Evolutionary conservation across 2,329 filamentous ascomycete genomes (phyloP), one percentile per base, ranked within the genome.

Genomic region (Daldinia sp.): DNA sequence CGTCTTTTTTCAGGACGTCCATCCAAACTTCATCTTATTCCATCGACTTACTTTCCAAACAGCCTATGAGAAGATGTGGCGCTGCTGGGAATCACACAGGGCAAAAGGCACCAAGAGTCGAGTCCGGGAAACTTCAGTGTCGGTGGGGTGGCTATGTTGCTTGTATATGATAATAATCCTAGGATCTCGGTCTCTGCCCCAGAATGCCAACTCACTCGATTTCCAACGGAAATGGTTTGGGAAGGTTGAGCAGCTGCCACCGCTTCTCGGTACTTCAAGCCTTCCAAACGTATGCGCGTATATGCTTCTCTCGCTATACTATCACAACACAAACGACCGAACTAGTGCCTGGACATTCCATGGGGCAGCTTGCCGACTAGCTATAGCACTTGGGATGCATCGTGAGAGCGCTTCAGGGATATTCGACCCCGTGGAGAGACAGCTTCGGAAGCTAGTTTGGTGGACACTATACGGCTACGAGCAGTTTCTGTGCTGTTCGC

Each of bases 361-460:
- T 9, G 81, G 81, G 2, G 78, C 79, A 37, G 81, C 79, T 7
- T 80, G 80, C 12, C 78, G 81, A 13, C 80, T 83, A 77, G 80
- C 81, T 2, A 80, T 82, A 60, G 81, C 80, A 13, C 76, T 83
- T 59, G 81, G 81, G 3, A 81, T 83, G 79, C 82, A 83, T 67
- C 78, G 81, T 35, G 81, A 82, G 68, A 78, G 76, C 30, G 76
- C 78, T 0, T 79, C 78, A n/a, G 73, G 75, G 37, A 76, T 79
- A 1, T 81, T 82, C 59, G 77, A 81, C 9, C 62, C 69, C 20
- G 51, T 74, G 1, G 71, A 76, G 39, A 70, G 73, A n/a, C 72
- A 76, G 51, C 71, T 77, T 18, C 73, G 76, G 9, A 76, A 77
- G 37, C 69, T 75, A 20, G 70, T 78, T 18, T 79, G 77, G 77